phyloP scores from a whole-genome alignment of 805 yeast genomes.

The Phaffomyces antillensis region DNA sequence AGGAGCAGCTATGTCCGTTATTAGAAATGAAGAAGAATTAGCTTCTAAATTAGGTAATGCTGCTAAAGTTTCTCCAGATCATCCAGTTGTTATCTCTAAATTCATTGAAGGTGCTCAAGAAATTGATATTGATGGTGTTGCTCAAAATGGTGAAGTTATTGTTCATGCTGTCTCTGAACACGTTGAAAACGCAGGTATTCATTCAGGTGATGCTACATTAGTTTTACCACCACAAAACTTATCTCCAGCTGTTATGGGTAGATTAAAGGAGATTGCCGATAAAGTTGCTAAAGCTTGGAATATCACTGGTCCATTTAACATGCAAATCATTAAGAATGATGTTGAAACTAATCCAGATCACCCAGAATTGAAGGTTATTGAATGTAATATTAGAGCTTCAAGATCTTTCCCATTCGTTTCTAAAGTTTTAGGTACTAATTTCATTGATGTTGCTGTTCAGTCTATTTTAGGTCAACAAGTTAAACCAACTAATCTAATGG shows the following conservation, averaged over 20 bases:
- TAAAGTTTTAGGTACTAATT: slow-evolving; percentile 90
- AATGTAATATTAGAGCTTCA: slow-evolving; percentile 97
- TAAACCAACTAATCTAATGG: slow-evolving; percentile 80
- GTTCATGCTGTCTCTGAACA: slow-evolving; percentile 97
- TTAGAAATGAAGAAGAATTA: slow-evolving; percentile 70
- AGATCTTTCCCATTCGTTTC: slow-evolving; percentile 99
- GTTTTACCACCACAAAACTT: slow-evolving; percentile 86
- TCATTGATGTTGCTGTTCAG: slow-evolving; percentile 89
- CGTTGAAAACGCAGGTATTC: slow-evolving; percentile 97
- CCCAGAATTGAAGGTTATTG: slow-evolving; percentile 84
- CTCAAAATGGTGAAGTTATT: slow-evolving; percentile 76
- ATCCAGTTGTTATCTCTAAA: slow-evolving; percentile 95
- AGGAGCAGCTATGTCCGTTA: slow-evolving; percentile 98
- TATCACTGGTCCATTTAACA: slow-evolving; percentile 96
- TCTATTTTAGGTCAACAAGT: slow-evolving; percentile 66
- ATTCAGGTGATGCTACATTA: slow-evolving; percentile 97
- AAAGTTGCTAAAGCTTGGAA: slow-evolving; percentile 93
- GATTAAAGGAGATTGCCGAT: slow-evolving; percentile 83
- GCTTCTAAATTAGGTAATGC: slow-evolving; percentile 81
- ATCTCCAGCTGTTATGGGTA: slow-evolving; percentile 53
- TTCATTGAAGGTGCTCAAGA: slow-evolving; percentile 95
- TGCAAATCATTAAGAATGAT: slow-evolving; percentile 87
- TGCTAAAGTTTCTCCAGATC: slow-evolving; percentile 87
- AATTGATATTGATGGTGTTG: slow-evolving; percentile 96
- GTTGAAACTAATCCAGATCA: slow-evolving; percentile 50